These are phyloP conservation scores for Quercus suber DNA, from an alignment of 306 rosid genomes.

Conservation along the genomic window DNA sequence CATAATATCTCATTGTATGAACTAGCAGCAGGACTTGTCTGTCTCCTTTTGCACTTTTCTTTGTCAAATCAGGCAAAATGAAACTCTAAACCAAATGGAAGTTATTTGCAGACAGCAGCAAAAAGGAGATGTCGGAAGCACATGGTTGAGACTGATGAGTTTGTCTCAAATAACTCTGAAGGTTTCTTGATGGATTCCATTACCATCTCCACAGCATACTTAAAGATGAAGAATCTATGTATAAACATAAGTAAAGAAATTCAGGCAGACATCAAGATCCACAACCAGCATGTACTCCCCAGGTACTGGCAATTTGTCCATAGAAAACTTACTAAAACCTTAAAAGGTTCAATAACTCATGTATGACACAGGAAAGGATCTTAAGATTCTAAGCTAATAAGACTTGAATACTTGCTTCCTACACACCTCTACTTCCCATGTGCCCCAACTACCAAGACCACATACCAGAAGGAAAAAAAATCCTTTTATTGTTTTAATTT, in stretches of 20 bases:
- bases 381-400: background rate
- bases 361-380: conserved; percentile 1
- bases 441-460: background rate
- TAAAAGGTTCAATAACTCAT: background rate
- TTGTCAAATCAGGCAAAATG: background rate
- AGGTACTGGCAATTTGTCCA: conserved; percentile 45
- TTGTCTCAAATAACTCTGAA: conserved; percentile 75
- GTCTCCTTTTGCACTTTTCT: conserved; percentile 5
- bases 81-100: conserved; percentile 24
- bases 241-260: conserved; percentile 67
- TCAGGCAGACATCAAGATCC: conserved; percentile 87
- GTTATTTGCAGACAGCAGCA: conserved; percentile 67
- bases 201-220: conserved; percentile 84
- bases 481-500: background rate
- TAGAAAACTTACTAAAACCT: background rate
- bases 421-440: background rate
- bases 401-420: background rate
- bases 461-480: background rate
- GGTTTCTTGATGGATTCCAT: conserved; percentile 64
- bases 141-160: conserved; percentile 95
- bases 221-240: conserved; percentile 85
- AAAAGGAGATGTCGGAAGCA: conserved; percentile 80
- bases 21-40: background rate
- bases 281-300: conserved; percentile 78
- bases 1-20: background rate